Conservation (phyloP, 1,139 yeast genomes). For the Sugiyamaella grinbergsii region DNA sequence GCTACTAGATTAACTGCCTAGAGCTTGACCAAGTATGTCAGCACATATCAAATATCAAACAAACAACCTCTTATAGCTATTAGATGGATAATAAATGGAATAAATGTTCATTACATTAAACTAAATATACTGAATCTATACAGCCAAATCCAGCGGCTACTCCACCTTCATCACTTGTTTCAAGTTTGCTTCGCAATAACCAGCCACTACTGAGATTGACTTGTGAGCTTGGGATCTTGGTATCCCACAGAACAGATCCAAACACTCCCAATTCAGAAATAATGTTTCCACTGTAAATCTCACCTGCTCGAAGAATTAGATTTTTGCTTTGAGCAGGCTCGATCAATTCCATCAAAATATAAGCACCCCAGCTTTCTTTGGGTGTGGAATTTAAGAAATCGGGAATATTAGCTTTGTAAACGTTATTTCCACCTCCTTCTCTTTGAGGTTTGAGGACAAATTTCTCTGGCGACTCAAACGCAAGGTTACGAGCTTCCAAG, state of each 20-base stretch:
- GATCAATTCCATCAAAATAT: constrained; percentile 90
- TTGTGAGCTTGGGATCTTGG: constrained; percentile 55
- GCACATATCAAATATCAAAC: too few relatives aligned
- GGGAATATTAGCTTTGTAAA: constrained; percentile 85
- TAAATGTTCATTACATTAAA: too few relatives aligned
- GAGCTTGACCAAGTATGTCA: too few relatives aligned
- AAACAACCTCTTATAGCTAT: constrained; percentile 5
- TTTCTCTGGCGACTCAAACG: constrained; percentile 63
- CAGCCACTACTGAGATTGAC: constrained; percentile 77
- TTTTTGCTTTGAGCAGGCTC: constrained; percentile 70
- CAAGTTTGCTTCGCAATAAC: constrained; percentile 83
- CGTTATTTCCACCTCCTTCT: constrained; percentile 94
- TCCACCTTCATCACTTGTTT: constrained; percentile 92
- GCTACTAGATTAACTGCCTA: not conserved
- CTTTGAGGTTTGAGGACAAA: constrained; percentile 94
- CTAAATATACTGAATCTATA: constrained; percentile 67
- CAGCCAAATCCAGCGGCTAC: constrained; percentile 99
- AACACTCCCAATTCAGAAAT: constrained; percentile 90
- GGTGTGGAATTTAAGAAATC: constrained; percentile 60
- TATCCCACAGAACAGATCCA: constrained; percentile 79
- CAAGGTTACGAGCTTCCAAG: constrained; percentile 61
- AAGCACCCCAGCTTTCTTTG: constrained; percentile 83
- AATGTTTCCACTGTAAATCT: constrained; percentile 64
- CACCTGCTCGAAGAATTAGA: constrained; percentile 67
- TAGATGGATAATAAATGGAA: not conserved